These are phyloP conservation scores for Metarhizium robertsii DNA, from an alignment of 2,329 filamentous ascomycete genomes.

Conservation along the genomic window DNA sequence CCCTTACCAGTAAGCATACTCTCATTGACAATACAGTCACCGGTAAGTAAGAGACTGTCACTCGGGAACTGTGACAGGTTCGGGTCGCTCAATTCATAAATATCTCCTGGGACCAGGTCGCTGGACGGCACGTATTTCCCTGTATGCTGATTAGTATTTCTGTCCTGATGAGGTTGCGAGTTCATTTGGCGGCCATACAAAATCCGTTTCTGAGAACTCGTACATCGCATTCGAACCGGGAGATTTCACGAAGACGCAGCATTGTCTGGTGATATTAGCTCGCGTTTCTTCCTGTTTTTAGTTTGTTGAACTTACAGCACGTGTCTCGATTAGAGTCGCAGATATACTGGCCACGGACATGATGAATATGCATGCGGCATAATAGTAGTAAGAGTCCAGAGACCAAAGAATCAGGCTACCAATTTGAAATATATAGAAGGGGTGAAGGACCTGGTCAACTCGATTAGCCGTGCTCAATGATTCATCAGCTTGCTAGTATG, in stretches of 20 bases:
- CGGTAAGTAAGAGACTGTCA: slow-evolving; percentile 82
- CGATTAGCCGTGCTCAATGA: neutral
- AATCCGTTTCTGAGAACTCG: slow-evolving; percentile 90
- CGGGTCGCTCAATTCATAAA: slow-evolving; percentile 95
- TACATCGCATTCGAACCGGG: slow-evolving; percentile 89
- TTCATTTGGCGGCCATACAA: slow-evolving; percentile 44
- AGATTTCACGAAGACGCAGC: slow-evolving; percentile 82
- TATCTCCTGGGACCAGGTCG: slow-evolving; percentile 88
- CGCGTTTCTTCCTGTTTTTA: neutral
- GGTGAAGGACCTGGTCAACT: slow-evolving; percentile 66
- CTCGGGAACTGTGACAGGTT: slow-evolving; percentile 80
- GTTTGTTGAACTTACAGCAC: slow-evolving; percentile 45
- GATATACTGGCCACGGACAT: slow-evolving; percentile 91
- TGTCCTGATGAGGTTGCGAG: neutral
- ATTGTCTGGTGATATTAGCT: slow-evolving; percentile 56
- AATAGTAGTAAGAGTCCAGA: slow-evolving; percentile 94
- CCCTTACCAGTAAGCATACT: slow-evolving; percentile 78
- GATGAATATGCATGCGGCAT: slow-evolving; percentile 86
- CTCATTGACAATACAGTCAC: slow-evolving; percentile 97
- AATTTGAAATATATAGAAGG: slow-evolving; percentile 97
- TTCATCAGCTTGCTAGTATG: neutral
- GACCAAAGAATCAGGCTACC: slow-evolving; percentile 93
- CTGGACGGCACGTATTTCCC: slow-evolving; percentile 77
- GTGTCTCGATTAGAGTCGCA: slow-evolving; percentile 83
- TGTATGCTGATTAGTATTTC: slow-evolving; percentile 17